Evolutionary conservation across 352 stramenopile genomes (phyloP).

Genomic region (Paralagenidium karlingii): DNA sequence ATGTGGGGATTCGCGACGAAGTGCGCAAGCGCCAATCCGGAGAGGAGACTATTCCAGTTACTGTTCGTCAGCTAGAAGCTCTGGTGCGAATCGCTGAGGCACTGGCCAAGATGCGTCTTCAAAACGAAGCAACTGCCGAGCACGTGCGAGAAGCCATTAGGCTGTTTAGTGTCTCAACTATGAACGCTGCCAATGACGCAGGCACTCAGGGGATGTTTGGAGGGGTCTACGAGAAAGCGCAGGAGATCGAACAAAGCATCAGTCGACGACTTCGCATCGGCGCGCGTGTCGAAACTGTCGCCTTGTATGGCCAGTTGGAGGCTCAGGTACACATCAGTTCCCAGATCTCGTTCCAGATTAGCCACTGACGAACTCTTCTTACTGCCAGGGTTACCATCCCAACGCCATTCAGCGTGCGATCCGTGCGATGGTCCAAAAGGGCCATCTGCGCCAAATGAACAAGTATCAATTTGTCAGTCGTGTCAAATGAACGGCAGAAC

Average conservation of each 20-base stretch:
- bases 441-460: constrained; percentile 58
- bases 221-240: constrained; percentile 68
- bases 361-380: background rate
- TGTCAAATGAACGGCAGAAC: too few relatives aligned
- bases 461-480: constrained; percentile 82
- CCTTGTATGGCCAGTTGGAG: constrained; percentile 71
- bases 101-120: constrained; percentile 96
- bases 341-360: background rate
- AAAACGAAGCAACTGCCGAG: constrained; percentile 61
- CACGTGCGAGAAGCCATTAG: constrained; percentile 96
- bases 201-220: constrained; percentile 71
- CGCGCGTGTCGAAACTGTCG: constrained; percentile 61
- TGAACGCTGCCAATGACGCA: constrained; percentile 92
- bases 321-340: constrained; percentile 26
- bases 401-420: constrained; percentile 81
- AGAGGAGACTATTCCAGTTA: constrained; percentile 92
- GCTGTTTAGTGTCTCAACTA: constrained; percentile 97
- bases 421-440: constrained; percentile 79
- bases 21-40: constrained; percentile 75
- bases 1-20: constrained; percentile 96
- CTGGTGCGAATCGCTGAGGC: constrained; percentile 95
- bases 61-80: constrained; percentile 97
- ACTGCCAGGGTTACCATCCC: constrained; percentile 72
- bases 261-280: constrained; percentile 73
- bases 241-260: constrained; percentile 76